Base-by-base conservation (phyloP, 2,329 filamentous ascomycete genomes). In the Capronia americana region DNA sequence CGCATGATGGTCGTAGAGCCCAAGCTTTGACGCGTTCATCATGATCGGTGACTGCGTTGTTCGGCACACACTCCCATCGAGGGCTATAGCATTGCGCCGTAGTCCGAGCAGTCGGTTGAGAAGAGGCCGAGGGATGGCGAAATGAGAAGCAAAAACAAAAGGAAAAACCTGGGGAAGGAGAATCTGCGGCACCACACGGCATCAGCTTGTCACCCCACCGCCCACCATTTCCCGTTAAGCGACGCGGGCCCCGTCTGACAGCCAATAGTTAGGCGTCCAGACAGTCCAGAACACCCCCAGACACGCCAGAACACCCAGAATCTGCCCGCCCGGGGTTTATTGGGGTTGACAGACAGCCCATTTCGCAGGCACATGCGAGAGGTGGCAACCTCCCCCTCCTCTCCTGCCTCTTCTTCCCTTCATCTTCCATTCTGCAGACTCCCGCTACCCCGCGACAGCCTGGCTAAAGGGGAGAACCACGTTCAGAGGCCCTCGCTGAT, bases 11-110 rank as follows among this genome's bases (percentile, higher is more conserved):
- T 58, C 62, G 46, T 69, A 69, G 20, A 65, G 58, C 50, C 64
- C 62, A 12, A 61, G 55, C 69, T 68, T 79, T 77, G 63, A 38
- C 41, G 54, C 38, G 41, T 69, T 63, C 63, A 66, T 66, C 4
- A 44, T 63, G 41, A 56, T 57, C 30, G 26, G 41, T 64, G 11
- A 50, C 55, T 57, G 41, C 48, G 61, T 20, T 28, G 23, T 24
- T 51, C 38, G 53, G 53, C 12, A 23, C 34, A 30, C 17, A 26
- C 14, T 32, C 24, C 10, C 26, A 26, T 26, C 26, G 41, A 28
- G 41, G 56, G 56, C 41, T 20, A 24, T 56, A 48, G 53, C 50
- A 61, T 61, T 61, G 58, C 30, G 28, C 58, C 58, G 58, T 61
- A 61, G 20, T 23, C 58, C 58, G 58, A 61, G 34, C 20, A 50